Evolutionary conservation across 163 green algal species (phyloP).

Genomic region (Chlamydomonas reinhardtii): DNA sequence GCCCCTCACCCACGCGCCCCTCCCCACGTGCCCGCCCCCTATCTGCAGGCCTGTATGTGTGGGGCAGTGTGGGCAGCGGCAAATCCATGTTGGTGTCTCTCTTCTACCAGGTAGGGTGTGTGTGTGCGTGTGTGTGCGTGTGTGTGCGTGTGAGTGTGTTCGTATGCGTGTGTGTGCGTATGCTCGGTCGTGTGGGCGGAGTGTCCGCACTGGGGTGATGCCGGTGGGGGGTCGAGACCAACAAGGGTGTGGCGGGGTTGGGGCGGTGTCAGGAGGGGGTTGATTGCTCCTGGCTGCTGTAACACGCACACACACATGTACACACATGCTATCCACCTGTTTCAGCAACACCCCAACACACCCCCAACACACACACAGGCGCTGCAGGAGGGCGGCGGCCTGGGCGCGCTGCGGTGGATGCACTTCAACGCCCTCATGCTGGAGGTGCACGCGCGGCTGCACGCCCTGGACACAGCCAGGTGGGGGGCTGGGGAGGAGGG

Average conservation of each 20-base stretch:
- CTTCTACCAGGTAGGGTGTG: constrained; percentile 55
- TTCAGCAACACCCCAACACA: background rate
- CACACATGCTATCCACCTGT: too few relatives aligned
- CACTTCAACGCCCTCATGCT: constrained; percentile 87
- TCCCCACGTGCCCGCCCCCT: background rate
- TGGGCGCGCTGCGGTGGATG: constrained; percentile 51
- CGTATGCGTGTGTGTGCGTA: too few relatives aligned
- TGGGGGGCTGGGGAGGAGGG: background rate
- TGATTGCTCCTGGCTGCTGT: too few relatives aligned
- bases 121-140: background rate
- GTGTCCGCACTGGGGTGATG: too few relatives aligned
- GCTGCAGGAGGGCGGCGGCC: background rate
- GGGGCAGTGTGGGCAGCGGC: constrained; percentile 82
- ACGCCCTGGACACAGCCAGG: constrained; percentile 51
- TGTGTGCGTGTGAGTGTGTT: too few relatives aligned
- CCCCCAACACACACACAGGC: background rate
- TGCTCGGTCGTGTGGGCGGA: too few relatives aligned
- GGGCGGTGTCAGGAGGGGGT: too few relatives aligned
- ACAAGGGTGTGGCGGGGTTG: too few relatives aligned
- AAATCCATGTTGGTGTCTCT: constrained; percentile 90
- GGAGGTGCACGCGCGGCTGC: constrained; percentile 69
- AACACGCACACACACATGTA: too few relatives aligned
- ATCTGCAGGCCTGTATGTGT: constrained; percentile 80
- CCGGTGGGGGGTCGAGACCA: too few relatives aligned
- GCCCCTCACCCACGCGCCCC: too few relatives aligned